A percentile compares a stretch with the other conserved stretches of the same genome.
Evolutionary conservation across 148 eudicot genomes (phyloP).

Genomic region (Heliamphora exappendiculata): DNA sequence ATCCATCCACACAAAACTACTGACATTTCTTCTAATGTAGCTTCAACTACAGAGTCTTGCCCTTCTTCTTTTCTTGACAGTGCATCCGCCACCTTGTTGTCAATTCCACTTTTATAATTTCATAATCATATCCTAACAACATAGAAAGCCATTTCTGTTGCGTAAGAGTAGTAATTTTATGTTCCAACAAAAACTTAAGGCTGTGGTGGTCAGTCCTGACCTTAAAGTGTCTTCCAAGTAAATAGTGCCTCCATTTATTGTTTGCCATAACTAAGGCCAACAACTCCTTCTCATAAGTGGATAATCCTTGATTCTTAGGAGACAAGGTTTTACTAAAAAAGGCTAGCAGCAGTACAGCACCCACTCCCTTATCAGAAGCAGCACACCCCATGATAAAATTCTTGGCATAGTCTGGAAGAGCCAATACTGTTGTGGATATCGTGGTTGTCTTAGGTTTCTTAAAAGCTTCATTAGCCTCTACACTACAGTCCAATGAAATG

Average conservation of each 20-base stretch:
- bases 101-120: no score
- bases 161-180: neutral
- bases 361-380: neutral
- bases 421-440: neutral
- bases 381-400: neutral
- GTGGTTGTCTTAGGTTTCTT: neutral
- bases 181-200: neutral
- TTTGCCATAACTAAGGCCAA: no score
- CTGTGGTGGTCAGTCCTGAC: neutral
- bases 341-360: neutral
- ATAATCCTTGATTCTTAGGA: neutral
- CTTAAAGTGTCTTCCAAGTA: neutral
- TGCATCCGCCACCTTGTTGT: no score
- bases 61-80: no score
- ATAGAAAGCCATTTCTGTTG: neutral
- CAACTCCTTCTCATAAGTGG: neutral
- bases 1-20: no score
- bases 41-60: no score
- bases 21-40: no score
- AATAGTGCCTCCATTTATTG: neutral
- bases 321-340: neutral
- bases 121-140: no score
- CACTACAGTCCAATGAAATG: neutral
- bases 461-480: neutral
- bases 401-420: neutral